Evolutionary conservation across 768 basidiomycete genomes (phyloP).

Genomic region (Strobilomyces confusus): DNA sequence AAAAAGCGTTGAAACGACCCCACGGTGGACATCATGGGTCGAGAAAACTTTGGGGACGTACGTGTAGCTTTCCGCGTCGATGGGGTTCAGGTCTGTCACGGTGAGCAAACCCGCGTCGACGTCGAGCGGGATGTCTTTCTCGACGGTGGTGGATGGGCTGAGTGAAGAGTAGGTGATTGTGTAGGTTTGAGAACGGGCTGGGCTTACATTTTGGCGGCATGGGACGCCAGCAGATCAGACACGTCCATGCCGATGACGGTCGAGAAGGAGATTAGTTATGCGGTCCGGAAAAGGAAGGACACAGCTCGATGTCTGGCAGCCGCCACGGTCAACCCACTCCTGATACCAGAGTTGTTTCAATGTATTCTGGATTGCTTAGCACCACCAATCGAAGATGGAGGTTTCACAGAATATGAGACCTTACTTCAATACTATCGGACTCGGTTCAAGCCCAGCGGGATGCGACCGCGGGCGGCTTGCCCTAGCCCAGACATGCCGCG

Average conservation of each 20-base stretch:
- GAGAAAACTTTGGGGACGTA: conserved; percentile 26
- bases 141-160: conserved; percentile 65
- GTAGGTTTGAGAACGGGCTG: background rate
- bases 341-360: no score
- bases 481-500: no score
- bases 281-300: conserved; percentile 5
- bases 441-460: no score
- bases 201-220: conserved; percentile 67
- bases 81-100: conserved; percentile 83
- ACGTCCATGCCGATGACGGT: conserved; percentile 8
- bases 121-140: conserved; percentile 76
- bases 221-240: conserved; percentile 58
- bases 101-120: conserved; percentile 81
- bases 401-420: no score
- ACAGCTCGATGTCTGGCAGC: no score
- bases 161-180: background rate
- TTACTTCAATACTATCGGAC: no score
- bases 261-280: background rate
- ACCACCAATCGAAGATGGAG: no score
- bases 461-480: no score
- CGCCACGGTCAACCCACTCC: no score
- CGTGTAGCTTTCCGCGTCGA: conserved; percentile 83
- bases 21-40: no score
- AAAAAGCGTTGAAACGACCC: no score
- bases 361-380: no score